These are phyloP conservation scores for Talaromyces sp. DNA, from an alignment of 2,329 filamentous ascomycete genomes.

Conservation along the genomic window DNA sequence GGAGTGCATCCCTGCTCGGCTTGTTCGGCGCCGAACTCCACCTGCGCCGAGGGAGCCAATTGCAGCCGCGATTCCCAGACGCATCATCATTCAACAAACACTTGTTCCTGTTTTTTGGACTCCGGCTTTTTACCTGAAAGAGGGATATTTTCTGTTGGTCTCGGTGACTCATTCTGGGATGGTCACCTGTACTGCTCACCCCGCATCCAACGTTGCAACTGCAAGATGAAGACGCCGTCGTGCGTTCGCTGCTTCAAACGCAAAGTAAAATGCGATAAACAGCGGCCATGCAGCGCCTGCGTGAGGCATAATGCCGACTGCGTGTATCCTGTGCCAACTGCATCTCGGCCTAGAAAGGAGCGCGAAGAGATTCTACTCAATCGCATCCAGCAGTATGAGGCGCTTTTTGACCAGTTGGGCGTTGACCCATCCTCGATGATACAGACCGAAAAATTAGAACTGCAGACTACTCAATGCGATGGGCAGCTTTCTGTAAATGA, in stretches of 20 bases:
- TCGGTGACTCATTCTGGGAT: no score
- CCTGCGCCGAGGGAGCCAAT: no score
- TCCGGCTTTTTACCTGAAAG: no score
- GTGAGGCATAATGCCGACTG: neutral
- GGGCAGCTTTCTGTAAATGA: neutral
- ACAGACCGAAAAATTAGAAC: neutral
- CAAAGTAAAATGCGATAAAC: constrained; percentile 6
- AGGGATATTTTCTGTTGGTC: no score
- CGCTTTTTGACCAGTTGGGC: neutral
- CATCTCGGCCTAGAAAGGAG: neutral
- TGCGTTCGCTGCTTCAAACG: constrained; percentile 6
- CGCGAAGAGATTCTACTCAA: neutral
- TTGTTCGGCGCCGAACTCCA: neutral
- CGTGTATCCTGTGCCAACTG: neutral
- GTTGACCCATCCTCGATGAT: neutral
- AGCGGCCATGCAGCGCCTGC: neutral
- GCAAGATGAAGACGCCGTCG: neutral
- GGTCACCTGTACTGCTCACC: no score
- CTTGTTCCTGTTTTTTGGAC: no score
- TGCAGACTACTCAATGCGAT: neutral
- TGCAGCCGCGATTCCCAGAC: no score
- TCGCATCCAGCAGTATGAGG: neutral
- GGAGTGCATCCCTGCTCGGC: neutral
- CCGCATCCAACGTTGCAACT: no score
- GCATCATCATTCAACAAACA: no score